Percentiles rank a stretch among this genome's conserved stretches.
These are phyloP conservation scores for Exophiala dermatitidis DNA, from an alignment of 2,329 filamentous ascomycete species.

Conservation along the genomic window DNA sequence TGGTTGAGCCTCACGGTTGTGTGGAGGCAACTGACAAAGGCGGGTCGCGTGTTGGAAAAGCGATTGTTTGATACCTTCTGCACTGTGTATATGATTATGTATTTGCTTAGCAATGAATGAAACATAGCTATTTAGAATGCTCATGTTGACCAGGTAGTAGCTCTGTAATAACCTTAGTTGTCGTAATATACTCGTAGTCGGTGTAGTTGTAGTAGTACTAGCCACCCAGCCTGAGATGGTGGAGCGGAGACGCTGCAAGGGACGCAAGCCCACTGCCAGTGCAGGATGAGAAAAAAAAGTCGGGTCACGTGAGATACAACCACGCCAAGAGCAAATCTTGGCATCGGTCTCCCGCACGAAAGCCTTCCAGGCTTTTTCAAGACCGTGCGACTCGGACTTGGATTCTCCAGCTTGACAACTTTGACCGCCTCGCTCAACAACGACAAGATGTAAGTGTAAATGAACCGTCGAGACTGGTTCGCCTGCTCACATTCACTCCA, in stretches of 20 bases:
- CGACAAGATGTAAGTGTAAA: slow-evolving; percentile 16
- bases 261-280: too few species aligned
- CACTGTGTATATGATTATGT: slow-evolving; percentile 1
- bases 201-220: too few species aligned
- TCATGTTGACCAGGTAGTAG: not conserved
- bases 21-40: not conserved
- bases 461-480: not conserved
- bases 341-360: not conserved
- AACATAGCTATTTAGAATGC: not conserved
- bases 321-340: slow-evolving; percentile 5
- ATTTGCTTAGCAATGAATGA: slow-evolving; percentile 4
- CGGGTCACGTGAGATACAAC: not conserved
- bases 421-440: slow-evolving; percentile 6
- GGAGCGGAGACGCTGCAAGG: too few species aligned
- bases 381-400: not conserved
- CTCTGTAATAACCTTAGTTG: too few species aligned
- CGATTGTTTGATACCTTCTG: not conserved
- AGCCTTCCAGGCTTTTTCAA: not conserved
- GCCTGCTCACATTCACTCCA: slow-evolving; percentile 21
- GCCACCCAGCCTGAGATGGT: too few species aligned
- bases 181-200: too few species aligned
- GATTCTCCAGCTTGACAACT: slow-evolving; percentile 8
- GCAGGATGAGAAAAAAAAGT: not conserved
- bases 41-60: not conserved
- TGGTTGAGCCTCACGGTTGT: not conserved